A percentile compares a stretch with the other conserved stretches of the same genome.
Conservation (phyloP, 129 eudicot genomes). For the Chrysanthemum lavandulifolium region DNA sequence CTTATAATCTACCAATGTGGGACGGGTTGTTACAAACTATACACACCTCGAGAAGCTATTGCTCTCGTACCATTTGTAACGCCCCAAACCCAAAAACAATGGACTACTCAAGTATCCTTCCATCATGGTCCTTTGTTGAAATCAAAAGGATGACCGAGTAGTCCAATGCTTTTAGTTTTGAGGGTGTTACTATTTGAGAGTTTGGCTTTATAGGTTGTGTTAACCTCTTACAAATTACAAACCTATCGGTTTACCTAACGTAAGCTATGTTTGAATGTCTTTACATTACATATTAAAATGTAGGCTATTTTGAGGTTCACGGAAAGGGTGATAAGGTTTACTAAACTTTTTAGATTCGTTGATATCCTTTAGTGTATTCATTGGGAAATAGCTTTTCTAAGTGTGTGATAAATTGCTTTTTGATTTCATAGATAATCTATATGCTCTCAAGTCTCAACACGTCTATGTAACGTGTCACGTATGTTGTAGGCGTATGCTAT, state of each 20-base stretch:
- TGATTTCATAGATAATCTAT: conserved; percentile 8
- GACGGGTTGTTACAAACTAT: too few species aligned
- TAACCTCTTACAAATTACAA: background rate
- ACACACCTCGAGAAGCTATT: too few species aligned
- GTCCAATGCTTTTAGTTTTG: too few species aligned
- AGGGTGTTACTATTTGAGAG: too few species aligned
- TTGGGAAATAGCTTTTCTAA: background rate
- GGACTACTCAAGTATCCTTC: too few species aligned
- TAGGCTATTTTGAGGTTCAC: background rate
- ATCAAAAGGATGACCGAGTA: too few species aligned
- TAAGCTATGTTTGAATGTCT: background rate
- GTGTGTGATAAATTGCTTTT: conserved; percentile 4
- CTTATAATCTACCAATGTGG: background rate
- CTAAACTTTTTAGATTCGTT: background rate
- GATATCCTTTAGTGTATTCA: background rate
- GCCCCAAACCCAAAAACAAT: too few species aligned
- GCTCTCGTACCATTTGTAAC: too few species aligned
- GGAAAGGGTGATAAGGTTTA: background rate
- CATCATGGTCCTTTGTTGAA: too few species aligned
- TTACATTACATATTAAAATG: background rate
- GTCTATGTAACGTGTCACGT: too few species aligned
- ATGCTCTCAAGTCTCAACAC: background rate
- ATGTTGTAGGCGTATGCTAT: too few species aligned
- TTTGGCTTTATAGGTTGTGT: too few species aligned
- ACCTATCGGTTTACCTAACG: background rate